Evolutionary conservation across 768 basidiomycete genomes (phyloP), one percentile per base, ranked within the genome.

Genomic region (Psilocybe cubensis): DNA sequence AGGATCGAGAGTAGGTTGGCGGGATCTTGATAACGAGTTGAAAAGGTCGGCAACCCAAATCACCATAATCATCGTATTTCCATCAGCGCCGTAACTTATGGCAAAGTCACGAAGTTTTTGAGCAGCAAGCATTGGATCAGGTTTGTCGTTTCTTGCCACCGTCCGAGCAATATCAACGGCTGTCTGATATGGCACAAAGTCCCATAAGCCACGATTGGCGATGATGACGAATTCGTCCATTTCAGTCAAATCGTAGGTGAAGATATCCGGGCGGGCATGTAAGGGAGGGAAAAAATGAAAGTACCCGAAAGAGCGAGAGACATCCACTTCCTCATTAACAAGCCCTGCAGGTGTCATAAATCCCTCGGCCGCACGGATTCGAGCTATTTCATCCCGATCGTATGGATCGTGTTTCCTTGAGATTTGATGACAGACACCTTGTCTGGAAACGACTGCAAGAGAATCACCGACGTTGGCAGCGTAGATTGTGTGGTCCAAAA

Each of bases 51-150:
- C 84, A 20, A 97, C 78, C 48, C 84, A 84, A 63, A 98, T 85
- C 31, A 98, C 94, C 96, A 98, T 98, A 74, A 98, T 95, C 95
- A 98, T 98, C 46, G 89, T 91, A 59, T 88, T 92, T 12, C 92
- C 93, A 53, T 91, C 87, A 17, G 95, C 93, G 1, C 97, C 97
- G 72, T 98, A 98, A 63, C 93, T 94, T 68, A 99, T 92, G 7
- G 97, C 94, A 60, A 98, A 92, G 70, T 99, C 97, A 46, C 97
- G 85, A 40, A 99, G 74, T 76, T 97, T 98, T 76, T 98, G 96
- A 0, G 97, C 94, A 4, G 97, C 97, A 67, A 94, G 87, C 80
- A 81, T 83, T 6, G 81, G 80, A 62, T 83, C 79, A 3, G 74
- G 70, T 33, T 81, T 72, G 65, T 90, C 90, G 6, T 84, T 83